Evolutionary conservation across 2,329 filamentous ascomycete genomes (phyloP).

Genomic region (Fusarium newnesense): DNA sequence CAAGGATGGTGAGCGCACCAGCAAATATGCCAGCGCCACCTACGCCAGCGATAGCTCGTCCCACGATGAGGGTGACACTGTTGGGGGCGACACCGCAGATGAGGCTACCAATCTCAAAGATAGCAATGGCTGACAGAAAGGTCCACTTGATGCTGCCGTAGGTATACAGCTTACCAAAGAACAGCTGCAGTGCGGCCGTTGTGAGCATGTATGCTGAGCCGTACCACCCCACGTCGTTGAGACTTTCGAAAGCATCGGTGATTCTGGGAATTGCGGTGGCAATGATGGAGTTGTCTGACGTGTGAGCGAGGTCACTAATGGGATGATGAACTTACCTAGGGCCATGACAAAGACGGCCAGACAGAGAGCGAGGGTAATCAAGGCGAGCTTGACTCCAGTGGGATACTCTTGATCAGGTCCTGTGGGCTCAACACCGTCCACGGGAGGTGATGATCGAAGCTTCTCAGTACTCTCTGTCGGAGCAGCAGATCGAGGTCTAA

Average conservation of each 20-base stretch:
- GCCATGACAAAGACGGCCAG: conserved; percentile 55
- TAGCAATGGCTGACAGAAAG: conserved; percentile 50
- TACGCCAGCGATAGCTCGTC: conserved; percentile 50
- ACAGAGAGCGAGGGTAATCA: conserved; percentile 53
- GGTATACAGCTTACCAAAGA: conserved; percentile 57
- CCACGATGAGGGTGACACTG: conserved; percentile 49
- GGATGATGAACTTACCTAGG: conserved; percentile 42
- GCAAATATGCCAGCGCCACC: conserved; percentile 60
- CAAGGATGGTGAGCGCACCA: conserved; percentile 56
- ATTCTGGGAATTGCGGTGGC: conserved; percentile 58
- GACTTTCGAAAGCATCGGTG: conserved; percentile 54
- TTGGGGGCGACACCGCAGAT: conserved; percentile 51
- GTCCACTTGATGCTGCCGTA: conserved; percentile 57
- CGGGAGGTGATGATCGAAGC: conserved; percentile 20
- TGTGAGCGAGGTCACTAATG: neutral
- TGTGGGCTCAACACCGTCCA: neutral
- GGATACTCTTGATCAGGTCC: conserved; percentile 35
- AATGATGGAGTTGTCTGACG: conserved; percentile 53
- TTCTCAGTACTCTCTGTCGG: conserved; percentile 45
- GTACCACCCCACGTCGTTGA: conserved; percentile 63
- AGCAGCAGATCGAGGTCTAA: conserved; percentile 32
- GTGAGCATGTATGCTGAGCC: conserved; percentile 57
- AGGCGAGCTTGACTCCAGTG: conserved; percentile 41
- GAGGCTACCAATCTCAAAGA: conserved; percentile 58
- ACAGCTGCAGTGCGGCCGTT: conserved; percentile 52